Base-by-base conservation (phyloP, 495 filamentous ascomycete species). In the Daldinia bambusicola region DNA sequence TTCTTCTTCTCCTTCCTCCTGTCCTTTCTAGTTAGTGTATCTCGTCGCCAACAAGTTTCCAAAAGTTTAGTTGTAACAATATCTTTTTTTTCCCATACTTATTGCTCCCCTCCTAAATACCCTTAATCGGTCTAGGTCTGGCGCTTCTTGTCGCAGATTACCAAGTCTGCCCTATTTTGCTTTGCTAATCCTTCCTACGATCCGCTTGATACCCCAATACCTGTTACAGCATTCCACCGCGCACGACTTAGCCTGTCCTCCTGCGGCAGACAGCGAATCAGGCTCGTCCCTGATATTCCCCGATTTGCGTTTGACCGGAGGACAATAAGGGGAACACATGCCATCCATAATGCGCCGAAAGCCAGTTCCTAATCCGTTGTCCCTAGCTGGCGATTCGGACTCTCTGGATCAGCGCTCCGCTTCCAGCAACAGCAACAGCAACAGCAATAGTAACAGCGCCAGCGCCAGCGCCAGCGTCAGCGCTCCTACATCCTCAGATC, bases 291-390 rank as follows among this genome's bases (percentile, higher is more conserved):
- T 77, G 69, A 55, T 77, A 77, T 72, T 77, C 51, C 71, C 72
- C 72, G 73, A 72, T 30, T 69, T 66, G 55, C 51, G 62, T 73
- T 66, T 60, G 56, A 56, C 62, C 67, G 70, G 61, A 73, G 61
- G 66, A 60, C 66, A 65, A 66, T 69, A 69, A 64, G 66, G 70
- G 70, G 55, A 67, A 69, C 58, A 66, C 70, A 68, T 69, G 59
- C 70, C 66, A 66, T 63, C 52, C 66, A 79, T 72, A 68, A 87
- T 87, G 85, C 83, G 81, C 63, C 84, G 85, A 72, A 87, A 85
- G 79, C 71, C 81, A 66, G 81, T 78, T 71, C 84, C 84, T 65
- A 83, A 85, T 72, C 83, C 85, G 78, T 80, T 87, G 77, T 75
- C 81, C 68, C 78, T 86, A 66, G 72, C 74, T 73, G 72, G 55